These are phyloP conservation scores for Aristolochia californica DNA, from an alignment of 164 flowering plant species.

Conservation along the genomic window DNA sequence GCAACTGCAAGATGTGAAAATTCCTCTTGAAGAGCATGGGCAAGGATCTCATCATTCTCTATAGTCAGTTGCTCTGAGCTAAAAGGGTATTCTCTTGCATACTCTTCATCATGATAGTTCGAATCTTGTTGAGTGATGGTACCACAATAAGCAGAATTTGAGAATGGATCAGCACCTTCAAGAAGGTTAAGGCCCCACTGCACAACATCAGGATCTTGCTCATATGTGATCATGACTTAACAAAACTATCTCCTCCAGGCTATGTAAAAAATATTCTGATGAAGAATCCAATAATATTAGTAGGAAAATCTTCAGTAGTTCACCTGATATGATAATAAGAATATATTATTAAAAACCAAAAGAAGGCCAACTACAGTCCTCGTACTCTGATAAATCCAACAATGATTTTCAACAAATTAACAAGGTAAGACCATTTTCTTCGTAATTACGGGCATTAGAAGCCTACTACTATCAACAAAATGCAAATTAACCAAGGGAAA, in stretches of 20 bases:
- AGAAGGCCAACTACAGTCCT: not conserved
- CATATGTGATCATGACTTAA: constrained; percentile 24
- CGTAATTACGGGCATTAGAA: too few relatives aligned
- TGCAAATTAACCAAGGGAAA: too few relatives aligned
- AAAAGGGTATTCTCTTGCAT: constrained; percentile 25
- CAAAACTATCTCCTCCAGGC: not conserved
- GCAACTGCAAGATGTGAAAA: constrained; percentile 52
- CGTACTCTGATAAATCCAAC: not conserved
- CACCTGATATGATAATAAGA: not conserved
- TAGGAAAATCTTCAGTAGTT: not conserved
- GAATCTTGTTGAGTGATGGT: constrained; percentile 24
- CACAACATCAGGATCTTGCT: constrained; percentile 73
- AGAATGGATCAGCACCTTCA: constrained; percentile 33
- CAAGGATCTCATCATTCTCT: constrained; percentile 54
- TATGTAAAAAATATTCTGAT: not conserved
- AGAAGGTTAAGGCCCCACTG: constrained; percentile 75
- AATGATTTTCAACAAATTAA: not conserved
- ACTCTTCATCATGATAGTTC: constrained; percentile 26
- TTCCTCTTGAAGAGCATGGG: constrained; percentile 67
- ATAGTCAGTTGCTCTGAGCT: constrained; percentile 22
- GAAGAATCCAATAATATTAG: too few relatives aligned
- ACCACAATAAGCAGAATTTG: constrained; percentile 35
- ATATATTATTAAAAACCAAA: too few relatives aligned
- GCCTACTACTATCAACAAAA: too few relatives aligned
- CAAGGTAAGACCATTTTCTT: too few relatives aligned